Conservation (phyloP, 2,329 filamentous ascomycete species). For the Hymenoscyphus repandus region DNA sequence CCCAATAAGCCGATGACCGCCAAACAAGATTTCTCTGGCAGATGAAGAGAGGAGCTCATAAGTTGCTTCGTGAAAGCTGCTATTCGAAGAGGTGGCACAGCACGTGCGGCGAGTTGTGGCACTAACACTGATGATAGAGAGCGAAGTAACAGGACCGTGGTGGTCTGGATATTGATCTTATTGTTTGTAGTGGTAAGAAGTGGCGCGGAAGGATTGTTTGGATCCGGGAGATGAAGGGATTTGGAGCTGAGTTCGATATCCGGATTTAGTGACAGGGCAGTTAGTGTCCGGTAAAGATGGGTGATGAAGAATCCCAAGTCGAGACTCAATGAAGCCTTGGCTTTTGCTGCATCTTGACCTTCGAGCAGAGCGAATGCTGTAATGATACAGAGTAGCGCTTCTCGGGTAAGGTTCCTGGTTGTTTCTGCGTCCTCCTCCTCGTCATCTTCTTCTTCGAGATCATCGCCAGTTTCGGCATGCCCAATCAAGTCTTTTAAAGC, state of each 20-base stretch:
- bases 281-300: conserved; percentile 83
- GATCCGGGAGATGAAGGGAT: conserved; percentile 65
- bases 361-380: conserved; percentile 95
- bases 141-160: conserved; percentile 83
- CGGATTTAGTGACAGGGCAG: conserved; percentile 71
- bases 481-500: conserved; percentile 88
- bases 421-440: conserved; percentile 46
- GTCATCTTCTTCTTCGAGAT: conserved; percentile 38
- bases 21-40: conserved; percentile 83
- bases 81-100: conserved; percentile 76
- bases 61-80: conserved; percentile 92
- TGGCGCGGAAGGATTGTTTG: conserved; percentile 42
- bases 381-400: conserved; percentile 88
- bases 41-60: conserved; percentile 72
- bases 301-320: conserved; percentile 95
- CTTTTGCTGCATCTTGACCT: conserved; percentile 86
- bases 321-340: conserved; percentile 73
- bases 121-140: conserved; percentile 79
- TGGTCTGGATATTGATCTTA: conserved; percentile 92
- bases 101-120: conserved; percentile 65
- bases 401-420: conserved; percentile 72
- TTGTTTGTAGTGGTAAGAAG: conserved; percentile 44
- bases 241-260: conserved; percentile 80
- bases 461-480: conserved; percentile 57
- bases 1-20: conserved; percentile 74